Evolutionary conservation across 2,329 filamentous ascomycete species (phyloP).

Genomic region (Exophiala sp.): DNA sequence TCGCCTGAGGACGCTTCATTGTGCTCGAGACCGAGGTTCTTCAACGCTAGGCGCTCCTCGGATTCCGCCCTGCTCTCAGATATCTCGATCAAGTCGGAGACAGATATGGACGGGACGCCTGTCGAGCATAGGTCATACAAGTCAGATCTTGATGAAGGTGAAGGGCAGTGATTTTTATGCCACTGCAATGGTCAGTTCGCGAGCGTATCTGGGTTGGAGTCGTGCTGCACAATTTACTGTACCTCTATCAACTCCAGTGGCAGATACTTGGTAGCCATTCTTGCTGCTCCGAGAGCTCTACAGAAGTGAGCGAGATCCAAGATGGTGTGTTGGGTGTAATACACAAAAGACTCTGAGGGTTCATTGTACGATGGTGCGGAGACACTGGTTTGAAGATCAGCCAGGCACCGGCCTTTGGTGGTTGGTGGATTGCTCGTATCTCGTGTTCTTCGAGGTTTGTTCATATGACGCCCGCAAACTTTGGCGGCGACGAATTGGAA

Average conservation of each 20-base stretch:
- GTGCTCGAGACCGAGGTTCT: slow-evolving; percentile 25
- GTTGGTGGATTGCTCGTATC: background rate
- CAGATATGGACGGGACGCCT: slow-evolving; percentile 69
- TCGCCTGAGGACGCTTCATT: slow-evolving; percentile 32
- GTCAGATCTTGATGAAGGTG: slow-evolving; percentile 56
- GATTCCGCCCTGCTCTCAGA: slow-evolving; percentile 42
- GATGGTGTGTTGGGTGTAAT: background rate
- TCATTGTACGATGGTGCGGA: slow-evolving; percentile 6
- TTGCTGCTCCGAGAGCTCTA: background rate
- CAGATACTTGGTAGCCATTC: background rate
- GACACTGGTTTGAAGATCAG: background rate
- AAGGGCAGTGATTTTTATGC: slow-evolving; percentile 54
- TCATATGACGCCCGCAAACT: background rate
- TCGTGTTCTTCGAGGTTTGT: background rate
- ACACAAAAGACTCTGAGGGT: too few relatives aligned
- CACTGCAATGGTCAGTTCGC: slow-evolving; percentile 43
- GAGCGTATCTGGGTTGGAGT: background rate
- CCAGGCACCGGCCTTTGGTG: background rate
- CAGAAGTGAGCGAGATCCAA: background rate
- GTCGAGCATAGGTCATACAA: slow-evolving; percentile 77
- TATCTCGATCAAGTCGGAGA: slow-evolving; percentile 62
- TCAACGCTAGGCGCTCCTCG: slow-evolving; percentile 16
- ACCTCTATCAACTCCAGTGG: slow-evolving; percentile 8
- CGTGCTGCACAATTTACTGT: slow-evolving; percentile 1
- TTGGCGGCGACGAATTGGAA: too few relatives aligned